Evolutionary conservation across 2,329 filamentous ascomycete species (phyloP).

Genomic region (Arthrobotrys sinensis): DNA sequence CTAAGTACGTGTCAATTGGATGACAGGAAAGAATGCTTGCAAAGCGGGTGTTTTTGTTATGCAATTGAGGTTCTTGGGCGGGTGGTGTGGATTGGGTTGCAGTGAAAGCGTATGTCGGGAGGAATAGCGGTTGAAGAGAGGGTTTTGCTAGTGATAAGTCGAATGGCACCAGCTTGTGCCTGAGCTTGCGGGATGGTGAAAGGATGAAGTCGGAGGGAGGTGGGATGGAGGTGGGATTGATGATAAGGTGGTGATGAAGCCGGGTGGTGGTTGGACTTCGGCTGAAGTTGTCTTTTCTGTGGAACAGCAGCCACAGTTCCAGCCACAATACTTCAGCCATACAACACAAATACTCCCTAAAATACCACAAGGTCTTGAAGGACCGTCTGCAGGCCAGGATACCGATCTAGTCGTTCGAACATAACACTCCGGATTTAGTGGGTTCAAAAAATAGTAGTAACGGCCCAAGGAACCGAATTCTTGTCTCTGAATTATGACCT

Average conservation of each 20-base stretch:
- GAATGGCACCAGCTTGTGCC: neutral
- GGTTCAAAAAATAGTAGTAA: too few relatives aligned
- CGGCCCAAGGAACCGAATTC: too few relatives aligned
- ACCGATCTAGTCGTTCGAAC: too few relatives aligned
- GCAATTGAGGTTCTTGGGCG: slow-evolving; percentile 25
- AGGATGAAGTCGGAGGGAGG: neutral
- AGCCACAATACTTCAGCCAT: neutral
- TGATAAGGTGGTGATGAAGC: slow-evolving; percentile 30
- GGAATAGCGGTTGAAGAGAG: neutral
- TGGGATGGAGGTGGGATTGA: slow-evolving; percentile 39
- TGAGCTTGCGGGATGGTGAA: slow-evolving; percentile 1
- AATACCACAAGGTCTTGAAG: neutral
- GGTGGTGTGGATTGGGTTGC: neutral
- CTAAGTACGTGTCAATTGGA: slow-evolving; percentile 26
- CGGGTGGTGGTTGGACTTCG: slow-evolving; percentile 42
- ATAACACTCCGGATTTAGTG: too few relatives aligned
- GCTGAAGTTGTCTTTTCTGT: slow-evolving; percentile 54
- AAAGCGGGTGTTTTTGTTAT: neutral
- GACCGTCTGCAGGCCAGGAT: too few relatives aligned
- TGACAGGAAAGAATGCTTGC: slow-evolving; percentile 20
- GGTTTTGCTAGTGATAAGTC: neutral
- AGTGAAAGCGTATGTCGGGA: slow-evolving; percentile 7
- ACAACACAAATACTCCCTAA: neutral
- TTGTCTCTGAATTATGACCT: too few relatives aligned
- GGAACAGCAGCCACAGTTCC: slow-evolving; percentile 24